Base-by-base conservation (phyloP, 1,284 basidiomycete genomes). In the Bjerkandera adusta region DNA sequence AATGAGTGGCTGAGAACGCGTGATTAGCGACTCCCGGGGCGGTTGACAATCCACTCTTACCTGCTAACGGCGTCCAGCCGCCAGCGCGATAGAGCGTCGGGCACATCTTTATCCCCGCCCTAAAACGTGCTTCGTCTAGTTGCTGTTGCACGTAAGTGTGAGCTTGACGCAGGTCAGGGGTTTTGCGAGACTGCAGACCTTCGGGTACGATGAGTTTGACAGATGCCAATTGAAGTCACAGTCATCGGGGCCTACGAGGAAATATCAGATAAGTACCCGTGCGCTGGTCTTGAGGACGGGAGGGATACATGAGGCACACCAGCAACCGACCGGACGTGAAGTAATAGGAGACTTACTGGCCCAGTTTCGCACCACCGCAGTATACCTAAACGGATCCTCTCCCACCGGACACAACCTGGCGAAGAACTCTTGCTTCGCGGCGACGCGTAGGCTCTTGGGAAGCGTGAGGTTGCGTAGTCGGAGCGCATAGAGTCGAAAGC, bases 121-220 rank as follows among this genome's bases (percentile, higher is more conserved):
- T 65, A 66, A 81, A 74, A 40, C 79, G 70, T 11, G 68, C 68
- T 3, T 64, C 60, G 55, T 83, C 80, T 47, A 72, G 52, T 69
- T 64, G 76, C 77, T 60, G n/a, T n/a, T n/a, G n/a, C n/a, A n/a
- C n/a, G n/a, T n/a, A n/a, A n/a, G n/a, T n/a, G n/a, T n/a, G n/a
- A n/a, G n/a, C n/a, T n/a, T n/a, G n/a, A n/a, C n/a, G n/a, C n/a
- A n/a, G n/a, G n/a, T n/a, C n/a, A n/a, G n/a, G n/a, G n/a, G n/a
- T n/a, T n/a, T n/a, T n/a, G n/a, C n/a, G n/a, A 43, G 22, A 8
- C 6, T 22, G 24, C 65, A 22, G 49, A 79, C 83, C 72, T 87
- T 88, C 2, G 83, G 78, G 53, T 90, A 90, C 50, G 77, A 81
- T 0, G 85, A 89, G 58, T 90, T 90, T 58, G 83, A 86, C 47